These are phyloP conservation scores for Epichloe typhina DNA, from an alignment of 2,329 filamentous ascomycete species.

Conservation along the genomic window DNA sequence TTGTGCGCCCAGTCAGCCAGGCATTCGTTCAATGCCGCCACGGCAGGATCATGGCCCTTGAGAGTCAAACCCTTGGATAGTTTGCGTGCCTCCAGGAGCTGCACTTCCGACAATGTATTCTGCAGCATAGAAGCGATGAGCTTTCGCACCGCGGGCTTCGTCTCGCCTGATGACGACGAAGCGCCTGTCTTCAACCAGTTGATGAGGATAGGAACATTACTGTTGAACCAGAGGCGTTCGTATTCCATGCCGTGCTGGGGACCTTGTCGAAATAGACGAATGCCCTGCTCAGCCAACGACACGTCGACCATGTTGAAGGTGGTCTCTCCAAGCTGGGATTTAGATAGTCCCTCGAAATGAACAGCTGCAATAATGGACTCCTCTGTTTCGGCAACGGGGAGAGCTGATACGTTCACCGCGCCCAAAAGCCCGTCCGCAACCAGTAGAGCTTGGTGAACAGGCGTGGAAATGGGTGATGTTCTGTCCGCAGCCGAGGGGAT, in stretches of 20 bases:
- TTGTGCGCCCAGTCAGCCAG: conserved; percentile 63
- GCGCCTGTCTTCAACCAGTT: conserved; percentile 50
- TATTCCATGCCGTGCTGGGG: conserved; percentile 58
- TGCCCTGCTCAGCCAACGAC: conserved; percentile 44
- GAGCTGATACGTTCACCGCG: conserved; percentile 38
- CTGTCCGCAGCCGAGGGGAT: conserved; percentile 53
- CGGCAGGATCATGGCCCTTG: conserved; percentile 18
- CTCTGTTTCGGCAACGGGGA: conserved; percentile 25
- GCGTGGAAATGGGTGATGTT: conserved; percentile 57
- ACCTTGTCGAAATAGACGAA: conserved; percentile 55
- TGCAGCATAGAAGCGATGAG: conserved; percentile 56
- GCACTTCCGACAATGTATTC: conserved; percentile 37
- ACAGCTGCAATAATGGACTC: conserved; percentile 41
- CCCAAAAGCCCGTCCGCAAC: conserved; percentile 61
- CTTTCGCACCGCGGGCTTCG: conserved; percentile 52
- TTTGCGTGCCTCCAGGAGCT: conserved; percentile 31
- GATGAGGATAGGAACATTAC: conserved; percentile 51
- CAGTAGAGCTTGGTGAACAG: conserved; percentile 71
- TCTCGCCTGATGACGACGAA: conserved; percentile 25
- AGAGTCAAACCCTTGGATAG: conserved; percentile 20
- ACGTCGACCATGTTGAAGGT: conserved; percentile 50
- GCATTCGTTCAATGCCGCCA: conserved; percentile 36
- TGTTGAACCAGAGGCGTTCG: conserved; percentile 60
- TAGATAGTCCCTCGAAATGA: conserved; percentile 36
- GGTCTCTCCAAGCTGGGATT: conserved; percentile 19